Evolutionary conservation across 495 filamentous ascomycete genomes (phyloP), one percentile per base, ranked within the genome.

Genomic region (Physcia stellaris): DNA sequence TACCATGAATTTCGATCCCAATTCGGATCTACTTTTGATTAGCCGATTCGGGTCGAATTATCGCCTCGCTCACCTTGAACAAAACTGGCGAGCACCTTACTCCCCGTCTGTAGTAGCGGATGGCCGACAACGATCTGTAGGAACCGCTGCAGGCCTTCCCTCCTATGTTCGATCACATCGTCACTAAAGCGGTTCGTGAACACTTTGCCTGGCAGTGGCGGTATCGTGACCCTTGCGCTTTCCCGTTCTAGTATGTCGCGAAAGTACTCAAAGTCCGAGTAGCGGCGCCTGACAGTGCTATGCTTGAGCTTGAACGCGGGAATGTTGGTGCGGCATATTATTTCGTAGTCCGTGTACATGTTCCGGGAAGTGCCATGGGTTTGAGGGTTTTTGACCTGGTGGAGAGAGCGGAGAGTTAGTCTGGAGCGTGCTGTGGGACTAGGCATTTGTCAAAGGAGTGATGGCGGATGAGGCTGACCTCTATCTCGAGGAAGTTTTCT

Each of bases 321-420:
- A 56, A 98, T 98, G 64, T 98, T 98, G 60, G 90, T 98, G 29
- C 83, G 77, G 67, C 87, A 94, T 43, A 90, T 66, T 49, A 98
- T 93, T 62, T 95, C 88, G 64, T 98, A 98, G 63, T 88, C 86
- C 32, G 90, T 98, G 67, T 94, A 95, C 87, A 94, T 94, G 63
- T 79, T 77, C 32, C 88, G 80, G 35, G 87, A 88, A 46, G 86
- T 83, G 51, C 87, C 87, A 51, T 94, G 90, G 17, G 90, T 98
- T 60, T 86, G 86, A 12, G 90, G 90, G 53, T 92, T 90, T 52
- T 81, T 79, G 52, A 96, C 86, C 87, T 95, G 52, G n/a, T n/a
- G n/a, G n/a, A n/a, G n/a, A n/a, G n/a, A n/a, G n/a, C 34, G 20
- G 37, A n/a, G 18, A 35, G 40, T 24, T 40, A 29, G 41, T 18